A percentile compares a stretch with the other conserved stretches of the same genome.
Evolutionary conservation across 352 stramenopile species (phyloP).

Genomic region (Pythium pyrilobum): DNA sequence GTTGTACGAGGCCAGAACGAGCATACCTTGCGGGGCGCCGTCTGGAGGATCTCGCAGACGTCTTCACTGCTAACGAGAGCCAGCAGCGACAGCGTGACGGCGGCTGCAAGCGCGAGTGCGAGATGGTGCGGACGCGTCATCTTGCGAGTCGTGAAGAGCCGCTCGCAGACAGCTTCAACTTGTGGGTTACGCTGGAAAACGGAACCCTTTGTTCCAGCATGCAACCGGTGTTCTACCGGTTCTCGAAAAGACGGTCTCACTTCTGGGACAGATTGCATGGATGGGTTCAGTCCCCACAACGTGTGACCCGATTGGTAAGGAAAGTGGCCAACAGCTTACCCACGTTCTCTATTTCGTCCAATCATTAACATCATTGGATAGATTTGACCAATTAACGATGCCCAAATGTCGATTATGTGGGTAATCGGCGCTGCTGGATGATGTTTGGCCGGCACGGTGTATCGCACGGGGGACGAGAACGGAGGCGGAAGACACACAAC

Average conservation of each 20-base stretch:
- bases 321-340: neutral
- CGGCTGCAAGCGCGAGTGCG: conserved; percentile 3
- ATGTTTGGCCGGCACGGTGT: no score
- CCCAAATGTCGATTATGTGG: no score
- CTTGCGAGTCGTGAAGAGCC: no score
- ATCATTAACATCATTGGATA: no score
- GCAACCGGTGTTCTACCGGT: no score
- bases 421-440: no score
- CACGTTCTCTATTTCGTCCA: conserved; percentile 1
- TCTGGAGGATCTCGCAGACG: conserved; percentile 16
- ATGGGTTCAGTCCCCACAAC: conserved; percentile 6
- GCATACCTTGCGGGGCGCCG: conserved; percentile 11
- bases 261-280: conserved; percentile 13
- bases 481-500: no score
- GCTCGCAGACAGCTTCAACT: conserved; percentile 7
- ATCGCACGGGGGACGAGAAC: no score
- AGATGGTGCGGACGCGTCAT: neutral
- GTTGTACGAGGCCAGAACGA: neutral
- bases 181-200: neutral
- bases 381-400: no score
- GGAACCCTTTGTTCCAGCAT: neutral
- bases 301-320: neutral
- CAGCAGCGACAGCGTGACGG: neutral
- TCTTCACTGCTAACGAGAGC: neutral
- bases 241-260: conserved; percentile 8